Conservation (phyloP, 2,329 filamentous ascomycete genomes). For the Colletotrichum incanum region DNA sequence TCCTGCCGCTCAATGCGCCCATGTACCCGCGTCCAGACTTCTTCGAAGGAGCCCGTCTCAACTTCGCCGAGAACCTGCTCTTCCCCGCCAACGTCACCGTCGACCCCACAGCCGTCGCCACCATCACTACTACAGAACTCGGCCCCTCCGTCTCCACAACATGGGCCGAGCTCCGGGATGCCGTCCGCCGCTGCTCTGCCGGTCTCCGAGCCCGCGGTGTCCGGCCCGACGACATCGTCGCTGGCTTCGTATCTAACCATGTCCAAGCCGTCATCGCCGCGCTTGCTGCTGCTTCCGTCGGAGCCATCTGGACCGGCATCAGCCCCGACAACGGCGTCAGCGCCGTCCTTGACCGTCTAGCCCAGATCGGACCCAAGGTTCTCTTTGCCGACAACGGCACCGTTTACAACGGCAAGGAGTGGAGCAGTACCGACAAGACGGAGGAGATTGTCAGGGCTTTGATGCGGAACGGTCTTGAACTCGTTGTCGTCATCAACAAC, state of each 20-base stretch:
- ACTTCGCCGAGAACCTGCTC: slow-evolving; percentile 96
- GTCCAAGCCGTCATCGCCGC: slow-evolving; percentile 89
- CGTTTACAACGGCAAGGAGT: slow-evolving; percentile 91
- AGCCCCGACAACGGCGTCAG: slow-evolving; percentile 94
- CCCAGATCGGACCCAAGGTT: slow-evolving; percentile 86
- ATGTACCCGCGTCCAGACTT: slow-evolving; percentile 93
- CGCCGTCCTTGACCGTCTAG: slow-evolving; percentile 88
- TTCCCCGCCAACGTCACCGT: slow-evolving; percentile 76
- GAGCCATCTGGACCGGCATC: slow-evolving; percentile 93
- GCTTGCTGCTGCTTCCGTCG: slow-evolving; percentile 85
- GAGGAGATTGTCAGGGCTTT: slow-evolving; percentile 81
- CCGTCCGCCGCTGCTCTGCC: slow-evolving; percentile 81
- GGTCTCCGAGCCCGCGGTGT: slow-evolving; percentile 79
- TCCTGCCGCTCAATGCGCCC: slow-evolving; percentile 75
- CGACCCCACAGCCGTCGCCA: slow-evolving; percentile 74
- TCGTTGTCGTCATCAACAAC: slow-evolving; percentile 82
- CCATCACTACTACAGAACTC: slow-evolving; percentile 86
- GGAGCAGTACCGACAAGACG: slow-evolving; percentile 85
- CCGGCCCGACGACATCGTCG: slow-evolving; percentile 69
- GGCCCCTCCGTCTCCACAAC: slow-evolving; percentile 71
- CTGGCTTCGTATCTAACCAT: slow-evolving; percentile 90
- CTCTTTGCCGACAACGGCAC: slow-evolving; percentile 91
- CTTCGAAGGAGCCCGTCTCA: slow-evolving; percentile 84
- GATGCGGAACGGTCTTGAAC: slow-evolving; percentile 71
- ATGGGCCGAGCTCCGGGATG: slow-evolving; percentile 86